Evolutionary conservation across 257 asterid genomes (phyloP), one percentile per base, ranked within the genome.

Genomic region (Catharanthus roseus): DNA sequence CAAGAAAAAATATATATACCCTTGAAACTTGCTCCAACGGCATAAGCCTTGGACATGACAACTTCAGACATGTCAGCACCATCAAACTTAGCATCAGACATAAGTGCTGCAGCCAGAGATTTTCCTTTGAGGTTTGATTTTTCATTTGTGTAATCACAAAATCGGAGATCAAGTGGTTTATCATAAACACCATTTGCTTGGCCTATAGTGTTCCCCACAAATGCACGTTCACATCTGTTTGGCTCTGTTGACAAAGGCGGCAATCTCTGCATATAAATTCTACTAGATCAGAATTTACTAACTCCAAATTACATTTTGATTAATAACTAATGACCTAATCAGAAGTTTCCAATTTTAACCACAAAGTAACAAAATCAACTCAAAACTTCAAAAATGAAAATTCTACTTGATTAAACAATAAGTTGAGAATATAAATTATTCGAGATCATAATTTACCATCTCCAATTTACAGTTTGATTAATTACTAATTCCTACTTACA

Each of bases 111-210:
- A 3, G 99, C 75, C 63, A 91, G 80, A 74, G 97, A 81, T 81
- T 89, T 91, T 70, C 99, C 99, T 84, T 89, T 93, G 65, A 93
- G 97, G 80, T 93, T 93, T 62, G 85, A 79, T 79, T 91, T 93
- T 68, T 91, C 99, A 51, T 93, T 93, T 34, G 96, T 84, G 84
- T 74, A 93, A 75, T 93, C 96, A 53, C 99, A 93, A 63, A 91
- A 93, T 39, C 99, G 93, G 47, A 93, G 96, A 79, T 93, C 99
- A 26, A 93, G 97, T 42, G 99, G 95, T 70, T 89, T 91, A 71
- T 93, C 97, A 80, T 93, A 93, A 49, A 93, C 99, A 23, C 99
- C 99, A 56, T 93, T 93, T 23, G 99, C 99, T 84, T 93, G 99
- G 15, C 96, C 99, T 53, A 93, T 91, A 4, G 96, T 93, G 76